Base-by-base conservation (phyloP, 768 basidiomycete genomes). In the Rhizopogon roseolus region DNA sequence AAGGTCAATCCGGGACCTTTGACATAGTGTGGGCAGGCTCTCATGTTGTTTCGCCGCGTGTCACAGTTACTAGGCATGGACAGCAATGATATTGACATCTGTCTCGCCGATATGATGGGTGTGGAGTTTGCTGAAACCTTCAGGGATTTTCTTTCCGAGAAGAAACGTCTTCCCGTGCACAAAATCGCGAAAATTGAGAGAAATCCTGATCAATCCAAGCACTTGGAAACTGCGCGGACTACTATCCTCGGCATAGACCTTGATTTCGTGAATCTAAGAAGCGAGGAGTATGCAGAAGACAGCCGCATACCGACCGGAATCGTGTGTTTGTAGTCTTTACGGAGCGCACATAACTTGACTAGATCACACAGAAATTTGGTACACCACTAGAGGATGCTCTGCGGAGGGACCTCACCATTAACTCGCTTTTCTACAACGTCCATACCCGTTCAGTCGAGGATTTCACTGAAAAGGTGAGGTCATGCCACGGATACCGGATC, bases 161-260 rank as follows among this genome's bases (percentile, higher is more conserved):
- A 40, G 34, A 64, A 67, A 25, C 49, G 59, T 50, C 22, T 62
- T 11, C 34, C 81, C 1, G 62, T 73, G 2, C 66, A 70, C 14
- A 81, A 82, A 62, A 81, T 96, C 46, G 81, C 87, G 19, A 92
- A 86, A 66, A 90, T 99, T 54, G 91, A 90, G 54, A 85, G 86
- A 56, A 98, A 98, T 65, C 96, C 97, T 0, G 93, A 94, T 40
- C 96, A 98, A 72, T 95, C 92, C 32, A 99, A 99, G 66, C 97
- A 99, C 71, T 79, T 99, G 29, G 96, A 98, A 71, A 98, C 97
- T 1, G 95, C 95, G 2, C 86, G 86, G 40, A 86, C 93, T 38
- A 84, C 81, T 41, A 72, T 98, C 34, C 75, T 91, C 51, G 93
- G 81, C 2, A 71, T 90, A 43, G 91, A 94, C 54, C 75, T 98